phyloP scores from a whole-genome alignment of 1,284 basidiomycete species.

The Malassezia sp. region DNA sequence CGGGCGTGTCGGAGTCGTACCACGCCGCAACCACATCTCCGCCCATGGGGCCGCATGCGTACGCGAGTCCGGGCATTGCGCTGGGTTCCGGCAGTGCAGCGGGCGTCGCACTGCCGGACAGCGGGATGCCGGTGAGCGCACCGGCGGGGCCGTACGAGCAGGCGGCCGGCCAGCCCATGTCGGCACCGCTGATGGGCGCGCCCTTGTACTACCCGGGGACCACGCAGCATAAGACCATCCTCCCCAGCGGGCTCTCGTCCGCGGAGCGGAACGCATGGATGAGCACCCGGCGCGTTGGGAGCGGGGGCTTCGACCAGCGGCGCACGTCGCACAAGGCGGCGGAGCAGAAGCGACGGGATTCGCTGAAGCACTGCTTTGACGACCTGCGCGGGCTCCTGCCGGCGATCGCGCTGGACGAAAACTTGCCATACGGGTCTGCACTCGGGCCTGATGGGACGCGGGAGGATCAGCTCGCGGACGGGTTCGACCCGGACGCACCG shows the following conservation, averaged over 20 bases:
- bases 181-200: too few species aligned
- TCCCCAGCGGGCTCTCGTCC: constrained; percentile 23
- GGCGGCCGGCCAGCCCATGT: too few species aligned
- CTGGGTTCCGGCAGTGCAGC: too few species aligned
- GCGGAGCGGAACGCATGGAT: constrained; percentile 34
- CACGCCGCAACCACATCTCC: too few species aligned
- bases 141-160: too few species aligned
- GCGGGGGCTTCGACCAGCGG: constrained; percentile 49
- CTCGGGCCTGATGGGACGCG: constrained; percentile 36
- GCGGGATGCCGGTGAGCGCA: too few species aligned
- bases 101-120: too few species aligned
- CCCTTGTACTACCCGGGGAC: too few species aligned
- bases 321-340: constrained; percentile 92
- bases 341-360: constrained; percentile 91
- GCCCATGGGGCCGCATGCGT: too few species aligned
- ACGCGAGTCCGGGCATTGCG: too few species aligned
- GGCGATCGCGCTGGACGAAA: constrained; percentile 40
- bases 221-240: constrained; percentile 19
- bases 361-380: constrained; percentile 88
- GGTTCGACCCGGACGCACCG: constrained; percentile 23
- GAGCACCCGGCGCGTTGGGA: constrained; percentile 21
- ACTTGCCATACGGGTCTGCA: constrained; percentile 36
- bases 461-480: constrained; percentile 36
- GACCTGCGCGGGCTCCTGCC: constrained; percentile 78
- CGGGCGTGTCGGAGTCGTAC: too few species aligned